Evolutionary conservation across 192 early-diverging fungal species (phyloP).

Genomic region (Entophlyctis luteolus): DNA sequence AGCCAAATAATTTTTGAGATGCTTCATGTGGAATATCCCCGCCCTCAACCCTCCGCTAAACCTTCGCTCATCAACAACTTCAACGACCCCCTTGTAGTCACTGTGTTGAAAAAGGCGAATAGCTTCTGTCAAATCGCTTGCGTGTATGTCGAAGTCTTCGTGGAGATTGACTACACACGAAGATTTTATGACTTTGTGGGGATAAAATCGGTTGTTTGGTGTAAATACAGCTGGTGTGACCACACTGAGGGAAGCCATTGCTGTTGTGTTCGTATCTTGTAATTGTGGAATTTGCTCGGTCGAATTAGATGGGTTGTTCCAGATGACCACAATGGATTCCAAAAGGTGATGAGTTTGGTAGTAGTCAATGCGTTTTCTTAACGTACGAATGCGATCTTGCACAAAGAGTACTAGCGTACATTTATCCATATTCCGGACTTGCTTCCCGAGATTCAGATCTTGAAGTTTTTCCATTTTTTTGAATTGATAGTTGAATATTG

Average conservation of each 20-base stretch:
- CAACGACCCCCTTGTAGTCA: not conserved
- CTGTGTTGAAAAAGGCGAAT: constrained; percentile 19
- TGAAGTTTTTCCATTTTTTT: not conserved
- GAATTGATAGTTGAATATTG: not conserved
- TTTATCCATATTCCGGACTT: constrained; percentile 7
- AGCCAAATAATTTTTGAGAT: too few relatives aligned
- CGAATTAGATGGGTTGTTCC: constrained; percentile 27
- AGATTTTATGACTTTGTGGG: constrained; percentile 8
- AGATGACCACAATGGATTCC: constrained; percentile 26
- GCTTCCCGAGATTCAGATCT: not conserved
- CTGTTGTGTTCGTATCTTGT: not conserved
- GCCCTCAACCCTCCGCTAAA: too few relatives aligned
- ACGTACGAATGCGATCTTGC: constrained; percentile 6
- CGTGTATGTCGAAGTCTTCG: constrained; percentile 26
- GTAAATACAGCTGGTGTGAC: not conserved
- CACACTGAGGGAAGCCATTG: constrained; percentile 13
- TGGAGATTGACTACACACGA: constrained; percentile 29
- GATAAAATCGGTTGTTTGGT: constrained; percentile 27
- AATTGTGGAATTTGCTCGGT: not conserved
- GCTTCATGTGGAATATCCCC: too few relatives aligned
- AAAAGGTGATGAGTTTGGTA: constrained; percentile 27
- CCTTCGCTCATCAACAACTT: too few relatives aligned
- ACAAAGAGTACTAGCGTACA: constrained; percentile 28
- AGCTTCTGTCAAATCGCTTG: constrained; percentile 15
- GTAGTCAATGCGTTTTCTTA: constrained; percentile 5